Conservation (phyloP, 1,284 basidiomycete species). For the Rhodotorula sp. region DNA sequence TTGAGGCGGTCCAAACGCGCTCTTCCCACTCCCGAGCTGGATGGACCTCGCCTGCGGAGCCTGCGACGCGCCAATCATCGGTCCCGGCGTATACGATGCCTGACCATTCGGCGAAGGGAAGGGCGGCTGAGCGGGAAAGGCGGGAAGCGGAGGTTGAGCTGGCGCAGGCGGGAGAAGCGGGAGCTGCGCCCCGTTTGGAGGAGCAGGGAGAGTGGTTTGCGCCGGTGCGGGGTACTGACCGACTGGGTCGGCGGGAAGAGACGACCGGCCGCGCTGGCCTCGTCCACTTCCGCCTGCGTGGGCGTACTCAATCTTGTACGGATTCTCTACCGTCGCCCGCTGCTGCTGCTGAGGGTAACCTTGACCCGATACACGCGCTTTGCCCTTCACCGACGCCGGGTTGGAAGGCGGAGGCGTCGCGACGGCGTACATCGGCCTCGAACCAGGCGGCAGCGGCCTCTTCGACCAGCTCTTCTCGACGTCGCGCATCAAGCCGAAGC, state of each 20-base stretch:
- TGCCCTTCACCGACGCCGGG: background rate
- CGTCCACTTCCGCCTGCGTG: constrained; percentile 5
- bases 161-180: no score
- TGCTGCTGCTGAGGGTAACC: background rate
- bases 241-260: background rate
- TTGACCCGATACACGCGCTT: background rate
- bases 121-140: background rate
- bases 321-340: constrained; percentile 7
- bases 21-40: background rate
- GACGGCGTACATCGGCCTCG: background rate
- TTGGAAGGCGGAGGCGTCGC: background rate
- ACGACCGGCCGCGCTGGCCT: constrained; percentile 1
- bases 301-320: constrained; percentile 22
- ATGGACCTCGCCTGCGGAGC: constrained; percentile 2
- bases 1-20: background rate
- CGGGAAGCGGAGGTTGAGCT: no score
- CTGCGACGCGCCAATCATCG: background rate
- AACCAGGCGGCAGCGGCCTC: background rate
- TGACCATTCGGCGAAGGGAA: background rate
- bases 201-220: background rate
- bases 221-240: background rate
- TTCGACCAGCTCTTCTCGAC: constrained; percentile 19
- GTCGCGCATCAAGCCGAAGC: constrained; percentile 23
- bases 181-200: background rate
- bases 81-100: no score